A percentile compares a stretch with the other conserved stretches of the same genome.
Conservation (phyloP, 2,329 filamentous ascomycete genomes). For the Dactylella cylindrospora region DNA sequence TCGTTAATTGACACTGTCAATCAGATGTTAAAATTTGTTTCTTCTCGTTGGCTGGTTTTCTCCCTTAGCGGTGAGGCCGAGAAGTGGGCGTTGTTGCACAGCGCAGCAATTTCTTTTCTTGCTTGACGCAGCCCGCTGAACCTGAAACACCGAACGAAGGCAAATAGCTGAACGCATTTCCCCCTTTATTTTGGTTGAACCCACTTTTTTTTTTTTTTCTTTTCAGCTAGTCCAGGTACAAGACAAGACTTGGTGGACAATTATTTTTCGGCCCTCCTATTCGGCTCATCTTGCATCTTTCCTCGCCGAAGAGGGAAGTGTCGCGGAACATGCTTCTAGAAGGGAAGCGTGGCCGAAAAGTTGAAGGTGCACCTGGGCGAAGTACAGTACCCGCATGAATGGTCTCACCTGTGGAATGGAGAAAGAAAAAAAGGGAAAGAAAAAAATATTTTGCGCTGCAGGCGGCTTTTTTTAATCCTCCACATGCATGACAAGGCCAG, state of each 20-base stretch:
- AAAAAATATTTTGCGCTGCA: background rate
- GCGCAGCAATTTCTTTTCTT: slow-evolving; percentile 40
- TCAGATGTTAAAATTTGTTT: background rate
- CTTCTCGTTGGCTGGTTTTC: background rate
- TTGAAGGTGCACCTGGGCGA: slow-evolving; percentile 17
- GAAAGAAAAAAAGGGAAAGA: no score
- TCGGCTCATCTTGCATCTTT: slow-evolving; percentile 40
- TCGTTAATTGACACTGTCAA: background rate
- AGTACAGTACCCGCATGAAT: slow-evolving; percentile 10
- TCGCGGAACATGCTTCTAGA: slow-evolving; percentile 41
- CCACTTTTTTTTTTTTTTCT: slow-evolving; percentile 11
- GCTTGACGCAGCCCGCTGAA: slow-evolving; percentile 40
- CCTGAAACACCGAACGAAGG: slow-evolving; percentile 44
- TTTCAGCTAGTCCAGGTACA: slow-evolving; percentile 44
- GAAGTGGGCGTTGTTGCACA: slow-evolving; percentile 26
- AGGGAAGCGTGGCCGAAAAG: slow-evolving; percentile 18
- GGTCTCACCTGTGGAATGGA: slow-evolving; percentile 3
- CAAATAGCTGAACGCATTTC: slow-evolving; percentile 42
- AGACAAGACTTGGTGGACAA: slow-evolving; percentile 9
- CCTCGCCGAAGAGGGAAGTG: slow-evolving; percentile 35
- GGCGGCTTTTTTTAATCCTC: slow-evolving; percentile 1
- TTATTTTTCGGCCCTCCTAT: slow-evolving; percentile 24
- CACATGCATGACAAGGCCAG: background rate
- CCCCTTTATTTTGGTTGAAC: slow-evolving; percentile 37
- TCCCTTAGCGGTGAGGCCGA: slow-evolving; percentile 42